Conservation (phyloP, 192 early-diverging fungal genomes). For the Backusella mclennaniae region DNA sequence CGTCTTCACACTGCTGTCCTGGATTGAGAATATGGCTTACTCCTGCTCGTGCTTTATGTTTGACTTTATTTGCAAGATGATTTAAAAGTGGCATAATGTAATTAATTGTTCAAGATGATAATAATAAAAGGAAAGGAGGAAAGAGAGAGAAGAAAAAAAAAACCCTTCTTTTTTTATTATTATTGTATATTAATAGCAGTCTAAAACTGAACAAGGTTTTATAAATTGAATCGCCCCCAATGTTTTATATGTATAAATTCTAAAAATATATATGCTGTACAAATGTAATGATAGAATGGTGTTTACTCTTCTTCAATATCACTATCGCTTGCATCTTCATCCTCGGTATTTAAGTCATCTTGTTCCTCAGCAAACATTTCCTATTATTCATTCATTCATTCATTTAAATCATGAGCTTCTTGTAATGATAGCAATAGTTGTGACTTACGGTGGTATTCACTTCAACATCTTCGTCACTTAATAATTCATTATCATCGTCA, state of each 20-base stretch:
- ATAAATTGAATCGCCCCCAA: not conserved
- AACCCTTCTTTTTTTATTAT: not conserved
- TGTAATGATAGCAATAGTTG: not conserved
- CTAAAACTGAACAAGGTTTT: not conserved
- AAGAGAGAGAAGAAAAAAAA: not conserved
- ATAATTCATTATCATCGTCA: conserved; percentile 8
- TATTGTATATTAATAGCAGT: no score
- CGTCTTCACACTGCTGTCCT: conserved; percentile 36
- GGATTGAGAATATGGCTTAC: conserved; percentile 24
- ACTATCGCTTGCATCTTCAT: conserved; percentile 18
- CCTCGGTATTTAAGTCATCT: conserved; percentile 15
- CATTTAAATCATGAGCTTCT: no score
- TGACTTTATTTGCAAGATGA: conserved; percentile 15
- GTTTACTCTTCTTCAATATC: conserved; percentile 11
- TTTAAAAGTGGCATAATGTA: conserved; percentile 8
- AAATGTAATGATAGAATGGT: not conserved
- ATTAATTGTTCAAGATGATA: not conserved
- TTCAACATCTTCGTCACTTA: conserved; percentile 3
- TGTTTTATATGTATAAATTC: not conserved
- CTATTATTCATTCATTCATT: not conserved
- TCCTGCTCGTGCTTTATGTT: not conserved
- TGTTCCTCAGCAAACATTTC: conserved; percentile 13
- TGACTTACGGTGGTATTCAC: not conserved
- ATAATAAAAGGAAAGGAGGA: not conserved
- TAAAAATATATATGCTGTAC: conserved; percentile 1